Percentiles rank a stretch among this genome's conserved stretches.
Conservation (phyloP, 176 grass and related monocot species). For the Secale cereale region DNA sequence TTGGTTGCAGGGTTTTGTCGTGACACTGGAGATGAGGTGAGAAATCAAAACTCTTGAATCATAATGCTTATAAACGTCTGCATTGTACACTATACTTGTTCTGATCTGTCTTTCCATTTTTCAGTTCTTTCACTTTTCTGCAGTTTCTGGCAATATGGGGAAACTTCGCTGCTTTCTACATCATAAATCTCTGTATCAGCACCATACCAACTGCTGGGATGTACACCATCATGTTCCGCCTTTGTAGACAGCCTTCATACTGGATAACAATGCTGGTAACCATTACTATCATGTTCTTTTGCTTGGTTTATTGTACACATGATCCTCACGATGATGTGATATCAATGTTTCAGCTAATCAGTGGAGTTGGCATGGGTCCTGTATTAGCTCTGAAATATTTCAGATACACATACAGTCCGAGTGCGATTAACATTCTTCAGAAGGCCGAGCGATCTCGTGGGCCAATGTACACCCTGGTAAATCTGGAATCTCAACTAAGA, state of each 20-base stretch:
- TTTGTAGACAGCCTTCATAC: conserved; percentile 73
- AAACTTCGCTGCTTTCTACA: conserved; percentile 80
- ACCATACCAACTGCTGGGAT: conserved; percentile 76
- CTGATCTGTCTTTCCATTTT: conserved; percentile 27
- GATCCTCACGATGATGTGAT: neutral
- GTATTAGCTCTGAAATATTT: conserved; percentile 92
- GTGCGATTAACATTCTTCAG: conserved; percentile 88
- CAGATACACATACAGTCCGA: conserved; percentile 86
- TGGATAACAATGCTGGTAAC: conserved; percentile 90
- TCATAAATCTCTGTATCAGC: conserved; percentile 76
- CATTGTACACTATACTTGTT: neutral
- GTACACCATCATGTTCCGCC: conserved; percentile 88
- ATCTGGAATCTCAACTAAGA: conserved; percentile 75
- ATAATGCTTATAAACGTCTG: conserved; percentile 18
- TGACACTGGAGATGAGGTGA: conserved; percentile 86
- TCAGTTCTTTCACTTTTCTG: conserved; percentile 81
- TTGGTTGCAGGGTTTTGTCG: conserved; percentile 92
- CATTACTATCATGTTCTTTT: conserved; percentile 21
- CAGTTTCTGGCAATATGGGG: conserved; percentile 94
- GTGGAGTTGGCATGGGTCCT: conserved; percentile 84
- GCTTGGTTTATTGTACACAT: neutral
- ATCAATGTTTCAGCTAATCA: conserved; percentile 62
- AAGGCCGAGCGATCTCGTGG: conserved; percentile 76
- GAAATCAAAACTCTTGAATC: conserved; percentile 3
- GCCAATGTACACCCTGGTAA: conserved; percentile 63